Evolutionary conservation across 2,329 filamentous ascomycete species (phyloP), one percentile per base, ranked within the genome.

Genomic region (Hymenoscyphus salicellus): DNA sequence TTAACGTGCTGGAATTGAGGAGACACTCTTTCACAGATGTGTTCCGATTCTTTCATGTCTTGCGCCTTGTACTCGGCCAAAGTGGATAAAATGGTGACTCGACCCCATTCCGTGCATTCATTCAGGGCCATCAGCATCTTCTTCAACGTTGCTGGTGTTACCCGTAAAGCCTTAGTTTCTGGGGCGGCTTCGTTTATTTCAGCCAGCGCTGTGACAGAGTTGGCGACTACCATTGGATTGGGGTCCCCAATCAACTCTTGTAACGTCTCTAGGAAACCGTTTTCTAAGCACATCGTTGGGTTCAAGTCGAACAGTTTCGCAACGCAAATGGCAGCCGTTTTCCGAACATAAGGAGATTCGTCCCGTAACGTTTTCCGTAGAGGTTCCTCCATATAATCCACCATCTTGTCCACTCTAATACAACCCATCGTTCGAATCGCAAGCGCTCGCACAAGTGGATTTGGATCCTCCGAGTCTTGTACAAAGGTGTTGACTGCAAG

Each of bases 1-100:
- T 99, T 99, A 74, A 97, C 94, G 75, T 99, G 95, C 79, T 99
- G 95, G 77, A 99, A 99, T 75, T 99, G 95, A 49, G 95, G 95
- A 61, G 92, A 88, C 41, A 98, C 94, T 73, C 95, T 84, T 81
- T 99, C 95, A 78, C 95, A 99, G 65, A 99, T 97, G 77, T 98
- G 95, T 79, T 99, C 95, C 63, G 94, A 90, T 79, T 99, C 95
- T 79, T 97, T 98, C 66, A 93, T 83, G 76, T 98, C 94, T n/a
- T 82, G 76, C 0, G 94, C 88, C 70, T 87, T 88, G 79, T 98
- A 98, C 74, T 96, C 89, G 52, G 95, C 93, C 68, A 99, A 79
- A 0, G 92, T 96, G 11, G 90, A 90, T 68, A 99, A 80, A 65
- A 99, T 96, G 0, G 93, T 98, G 36, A 99, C 93, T 70, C 95